Conservation (phyloP, 257 asterid species). For the Solanum phureja region DNA sequence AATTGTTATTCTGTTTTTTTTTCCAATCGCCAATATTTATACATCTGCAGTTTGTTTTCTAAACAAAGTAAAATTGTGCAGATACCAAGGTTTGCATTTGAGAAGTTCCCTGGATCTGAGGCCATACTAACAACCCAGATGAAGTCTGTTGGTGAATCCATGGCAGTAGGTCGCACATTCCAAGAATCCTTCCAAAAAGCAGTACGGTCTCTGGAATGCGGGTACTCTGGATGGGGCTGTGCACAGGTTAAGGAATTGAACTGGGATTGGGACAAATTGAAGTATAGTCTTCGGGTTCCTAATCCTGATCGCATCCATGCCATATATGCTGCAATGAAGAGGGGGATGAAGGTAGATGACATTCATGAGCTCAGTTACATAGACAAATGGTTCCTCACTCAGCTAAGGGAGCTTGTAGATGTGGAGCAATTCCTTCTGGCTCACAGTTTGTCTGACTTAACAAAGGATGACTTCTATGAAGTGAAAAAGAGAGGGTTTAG, state of each 20-base stretch:
- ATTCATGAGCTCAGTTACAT: constrained; percentile 69
- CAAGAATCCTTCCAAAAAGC: constrained; percentile 98
- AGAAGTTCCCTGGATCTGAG: constrained; percentile 98
- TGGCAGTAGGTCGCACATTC: constrained; percentile 98
- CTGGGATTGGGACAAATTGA: constrained; percentile 79
- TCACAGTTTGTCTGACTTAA: constrained; percentile 43
- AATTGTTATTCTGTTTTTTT: background rate
- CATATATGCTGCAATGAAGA: constrained; percentile 88
- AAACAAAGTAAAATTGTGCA: constrained; percentile 18
- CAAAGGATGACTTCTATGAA: constrained; percentile 79
- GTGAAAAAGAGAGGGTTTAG: constrained; percentile 96
- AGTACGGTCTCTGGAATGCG: constrained; percentile 77
- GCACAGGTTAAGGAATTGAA: constrained; percentile 69
- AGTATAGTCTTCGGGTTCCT: constrained; percentile 82
- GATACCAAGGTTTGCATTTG: constrained; percentile 95
- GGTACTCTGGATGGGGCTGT: constrained; percentile 92
- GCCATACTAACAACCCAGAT: constrained; percentile 90
- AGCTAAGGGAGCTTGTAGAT: constrained; percentile 80
- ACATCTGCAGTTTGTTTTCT: background rate
- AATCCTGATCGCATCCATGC: constrained; percentile 87
- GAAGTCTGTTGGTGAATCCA: constrained; percentile 98
- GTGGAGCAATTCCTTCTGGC: constrained; percentile 73
- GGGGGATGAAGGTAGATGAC: constrained; percentile 87
- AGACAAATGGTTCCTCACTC: constrained; percentile 91
- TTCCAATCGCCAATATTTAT: background rate